These are phyloP conservation scores for Spirogloea muscicola DNA, from an alignment of 139 green algal species.

Conservation along the genomic window DNA sequence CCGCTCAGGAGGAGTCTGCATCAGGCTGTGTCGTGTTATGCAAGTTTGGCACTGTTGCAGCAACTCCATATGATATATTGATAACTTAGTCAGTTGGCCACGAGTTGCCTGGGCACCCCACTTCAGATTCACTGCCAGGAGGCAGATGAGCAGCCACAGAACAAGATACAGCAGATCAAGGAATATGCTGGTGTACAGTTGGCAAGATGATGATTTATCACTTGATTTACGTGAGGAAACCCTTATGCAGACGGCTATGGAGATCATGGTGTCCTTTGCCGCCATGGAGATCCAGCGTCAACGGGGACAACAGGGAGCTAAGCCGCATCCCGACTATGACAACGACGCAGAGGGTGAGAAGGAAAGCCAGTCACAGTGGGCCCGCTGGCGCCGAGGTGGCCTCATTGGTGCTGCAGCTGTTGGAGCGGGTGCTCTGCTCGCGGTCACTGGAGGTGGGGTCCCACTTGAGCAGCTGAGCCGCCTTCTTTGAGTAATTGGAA, in stretches of 20 bases:
- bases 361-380: slow-evolving; percentile 14
- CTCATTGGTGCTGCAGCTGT: slow-evolving; percentile 22
- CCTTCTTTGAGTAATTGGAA: no score
- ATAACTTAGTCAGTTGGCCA: no score
- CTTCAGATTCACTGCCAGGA: neutral
- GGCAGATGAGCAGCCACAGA: neutral
- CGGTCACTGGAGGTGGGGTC: slow-evolving; percentile 17
- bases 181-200: no score
- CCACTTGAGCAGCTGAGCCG: no score
- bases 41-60: no score
- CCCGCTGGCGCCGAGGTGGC: neutral
- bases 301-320: no score
- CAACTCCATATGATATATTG: no score
- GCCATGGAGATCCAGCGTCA: neutral
- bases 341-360: neutral
- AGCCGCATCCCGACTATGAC: neutral
- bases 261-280: slow-evolving; percentile 12
- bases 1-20: no score
- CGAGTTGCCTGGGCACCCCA: neutral
- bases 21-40: no score
- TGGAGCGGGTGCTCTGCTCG: slow-evolving; percentile 7
- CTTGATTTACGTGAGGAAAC: no score
- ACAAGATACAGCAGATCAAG: no score
- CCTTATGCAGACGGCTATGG: slow-evolving; percentile 25
- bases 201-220: no score